Evolutionary conservation across 75 land plant species (phyloP), one percentile per base, ranked within the genome.

Genomic region (Selaginella moellendorffii): DNA sequence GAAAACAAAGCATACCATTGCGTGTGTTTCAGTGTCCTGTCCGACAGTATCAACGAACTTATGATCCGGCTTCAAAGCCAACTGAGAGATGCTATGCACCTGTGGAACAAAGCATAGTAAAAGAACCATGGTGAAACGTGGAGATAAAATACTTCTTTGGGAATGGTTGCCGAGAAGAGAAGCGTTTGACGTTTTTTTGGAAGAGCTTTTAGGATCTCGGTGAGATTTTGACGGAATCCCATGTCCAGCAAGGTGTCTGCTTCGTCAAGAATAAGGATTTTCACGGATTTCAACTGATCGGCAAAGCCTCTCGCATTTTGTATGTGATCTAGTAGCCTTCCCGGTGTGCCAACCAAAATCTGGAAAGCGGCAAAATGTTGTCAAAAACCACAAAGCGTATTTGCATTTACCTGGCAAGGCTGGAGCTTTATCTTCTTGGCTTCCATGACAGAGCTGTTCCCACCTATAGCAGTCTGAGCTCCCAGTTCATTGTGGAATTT

Each of bases 131-230:
- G 14, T 5, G 30, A 54, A 19, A 54, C 19, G 19, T 30, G 54
- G 2, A 27, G 10, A 52, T 42, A 67, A 29, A 20, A 31, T 59
- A 95, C 99, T 84, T 90, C 97, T 60, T 77, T 68, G 9, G 99
- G 99, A 67, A 95, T 81, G 2, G 99, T 95, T 10, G 99, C 99
- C 66, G 99, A 95, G 74, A 95, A 95, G n/a, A 95, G 66, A 72
- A 95, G 99, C 1, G 97, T 95, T 63, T 95, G 99, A 0, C 99
- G 77, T 66, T 90, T 79, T 67, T 82, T 84, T 28, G 99, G 99
- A 26, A 95, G 68, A 42, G 79, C 82, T 54, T 80, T 80, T 54
- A 90, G 76, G 22, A 95, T 95, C 26, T 63, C 81, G 28, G 82
- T 83, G 73, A 95, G 73, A 54, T 79, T 79, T 28, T 69, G 84